A percentile compares a stretch with the other conserved stretches of the same genome.
phyloP scores from a whole-genome alignment of 192 early-diverging fungal species.

The Jimgerdemannia flammicorona region DNA sequence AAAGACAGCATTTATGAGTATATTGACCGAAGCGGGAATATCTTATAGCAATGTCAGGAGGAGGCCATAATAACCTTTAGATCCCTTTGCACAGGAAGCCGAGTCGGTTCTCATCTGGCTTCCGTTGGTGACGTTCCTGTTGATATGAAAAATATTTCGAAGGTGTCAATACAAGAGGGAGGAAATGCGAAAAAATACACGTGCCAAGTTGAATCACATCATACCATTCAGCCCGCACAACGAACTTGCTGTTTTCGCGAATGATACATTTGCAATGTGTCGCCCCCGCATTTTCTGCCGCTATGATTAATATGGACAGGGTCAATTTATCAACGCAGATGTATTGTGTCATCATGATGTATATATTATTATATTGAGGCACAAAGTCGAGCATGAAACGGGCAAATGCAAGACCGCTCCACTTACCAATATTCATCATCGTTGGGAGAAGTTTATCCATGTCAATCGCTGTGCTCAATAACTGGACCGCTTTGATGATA shows the following conservation, averaged over 20 bases:
- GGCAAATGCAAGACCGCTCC: too few species aligned
- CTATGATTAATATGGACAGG: background rate
- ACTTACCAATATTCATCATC: background rate
- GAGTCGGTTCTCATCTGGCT: background rate
- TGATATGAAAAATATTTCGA: background rate
- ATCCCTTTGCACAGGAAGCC: background rate
- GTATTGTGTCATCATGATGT: too few species aligned
- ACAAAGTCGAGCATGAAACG: too few species aligned
- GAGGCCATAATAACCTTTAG: background rate
- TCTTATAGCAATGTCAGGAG: background rate
- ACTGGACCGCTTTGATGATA: background rate
- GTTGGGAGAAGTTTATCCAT: background rate
- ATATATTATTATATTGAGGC: too few species aligned
- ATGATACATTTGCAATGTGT: background rate
- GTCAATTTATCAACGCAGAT: background rate
- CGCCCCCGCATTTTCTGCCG: background rate
- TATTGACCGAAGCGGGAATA: background rate
- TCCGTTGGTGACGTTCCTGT: background rate
- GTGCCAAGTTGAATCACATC: background rate
- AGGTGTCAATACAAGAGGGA: background rate
- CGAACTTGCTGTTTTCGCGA: background rate
- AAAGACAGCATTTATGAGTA: background rate
- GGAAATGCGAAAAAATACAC: background rate
- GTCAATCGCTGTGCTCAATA: background rate
- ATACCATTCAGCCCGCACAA: background rate